Conservation (phyloP, 176 grass and related monocot genomes). For the Carex myosuroides region DNA sequence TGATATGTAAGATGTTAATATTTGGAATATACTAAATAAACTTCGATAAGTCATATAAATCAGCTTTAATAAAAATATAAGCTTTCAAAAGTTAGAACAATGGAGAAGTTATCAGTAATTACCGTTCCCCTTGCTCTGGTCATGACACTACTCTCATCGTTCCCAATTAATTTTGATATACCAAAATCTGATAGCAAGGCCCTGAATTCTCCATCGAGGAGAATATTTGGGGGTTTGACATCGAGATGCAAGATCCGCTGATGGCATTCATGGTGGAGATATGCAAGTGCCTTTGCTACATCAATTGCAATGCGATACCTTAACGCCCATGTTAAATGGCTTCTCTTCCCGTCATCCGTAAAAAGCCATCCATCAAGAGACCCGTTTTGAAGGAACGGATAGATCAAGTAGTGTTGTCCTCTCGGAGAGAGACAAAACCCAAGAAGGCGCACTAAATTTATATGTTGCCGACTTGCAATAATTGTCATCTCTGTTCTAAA, state of each 20-base stretch:
- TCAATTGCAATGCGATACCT: constrained; percentile 27
- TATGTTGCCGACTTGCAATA: constrained; percentile 45
- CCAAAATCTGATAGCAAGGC: constrained; percentile 56
- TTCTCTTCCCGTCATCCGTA: not conserved
- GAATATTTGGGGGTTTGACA: constrained; percentile 65
- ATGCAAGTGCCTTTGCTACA: constrained; percentile 52
- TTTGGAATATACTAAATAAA: too few species aligned
- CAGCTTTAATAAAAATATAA: too few species aligned
- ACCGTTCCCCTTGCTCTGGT: constrained; percentile 37
- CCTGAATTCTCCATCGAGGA: constrained; percentile 43
- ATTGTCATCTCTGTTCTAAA: constrained; percentile 37
- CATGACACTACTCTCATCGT: constrained; percentile 43
- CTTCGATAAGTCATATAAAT: too few species aligned
- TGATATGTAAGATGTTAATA: too few species aligned
- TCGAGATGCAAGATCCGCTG: constrained; percentile 47
- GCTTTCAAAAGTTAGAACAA: too few species aligned
- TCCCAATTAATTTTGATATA: constrained; percentile 41
- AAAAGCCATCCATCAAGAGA: constrained; percentile 64
- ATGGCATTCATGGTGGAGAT: constrained; percentile 58
- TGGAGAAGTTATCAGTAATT: not conserved
- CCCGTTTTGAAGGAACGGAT: constrained; percentile 45
- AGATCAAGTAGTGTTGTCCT: constrained; percentile 34
- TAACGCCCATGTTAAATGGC: constrained; percentile 33
- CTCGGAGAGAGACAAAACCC: constrained; percentile 37
- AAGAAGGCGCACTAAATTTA: constrained; percentile 42